A percentile compares a stretch with the other conserved stretches of the same genome.
Evolutionary conservation across 2,329 filamentous ascomycete genomes (phyloP).

Genomic region (Alternaria atra): DNA sequence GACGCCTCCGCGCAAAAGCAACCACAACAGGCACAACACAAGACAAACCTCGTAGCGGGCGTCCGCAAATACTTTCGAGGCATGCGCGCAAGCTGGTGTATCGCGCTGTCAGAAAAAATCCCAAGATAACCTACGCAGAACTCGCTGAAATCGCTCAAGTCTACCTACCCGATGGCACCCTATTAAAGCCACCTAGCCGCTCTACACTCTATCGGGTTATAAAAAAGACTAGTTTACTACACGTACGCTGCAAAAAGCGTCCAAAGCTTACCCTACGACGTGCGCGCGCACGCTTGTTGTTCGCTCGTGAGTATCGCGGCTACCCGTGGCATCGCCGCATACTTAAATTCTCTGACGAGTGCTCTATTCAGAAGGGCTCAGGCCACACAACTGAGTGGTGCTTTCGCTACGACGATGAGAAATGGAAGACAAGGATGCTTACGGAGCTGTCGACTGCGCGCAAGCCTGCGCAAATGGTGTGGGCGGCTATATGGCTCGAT

Average conservation of each 20-base stretch:
- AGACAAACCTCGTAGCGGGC: conserved; percentile 5
- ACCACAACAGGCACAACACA: background rate
- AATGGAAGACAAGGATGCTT: conserved; percentile 27
- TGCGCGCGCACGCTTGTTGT: conserved; percentile 2
- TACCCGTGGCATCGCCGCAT: too few species aligned
- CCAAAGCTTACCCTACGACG: conserved; percentile 1
- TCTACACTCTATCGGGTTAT: conserved; percentile 4
- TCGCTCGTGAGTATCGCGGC: too few species aligned
- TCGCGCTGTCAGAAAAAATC: background rate
- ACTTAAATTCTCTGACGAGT: conserved; percentile 23
- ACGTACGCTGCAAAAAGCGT: conserved; percentile 6
- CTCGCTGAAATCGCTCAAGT: conserved; percentile 1
- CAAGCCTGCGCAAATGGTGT: background rate
- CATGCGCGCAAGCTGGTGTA: conserved; percentile 6
- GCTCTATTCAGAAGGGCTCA: conserved; percentile 23
- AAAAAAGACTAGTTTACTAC: conserved; percentile 3
- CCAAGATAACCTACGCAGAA: conserved; percentile 16
- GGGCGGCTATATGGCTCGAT: background rate
- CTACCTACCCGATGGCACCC: conserved; percentile 5
- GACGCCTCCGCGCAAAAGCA: background rate
- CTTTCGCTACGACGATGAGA: conserved; percentile 21
- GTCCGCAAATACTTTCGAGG: background rate
- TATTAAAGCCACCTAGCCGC: background rate
- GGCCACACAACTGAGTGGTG: conserved; percentile 13
- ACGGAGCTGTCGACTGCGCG: conserved; percentile 8